A percentile compares a stretch with the other conserved stretches of the same genome.
These are phyloP conservation scores for Geosiphon pyriformis DNA, from an alignment of 192 early-diverging fungal genomes.

Conservation along the genomic window DNA sequence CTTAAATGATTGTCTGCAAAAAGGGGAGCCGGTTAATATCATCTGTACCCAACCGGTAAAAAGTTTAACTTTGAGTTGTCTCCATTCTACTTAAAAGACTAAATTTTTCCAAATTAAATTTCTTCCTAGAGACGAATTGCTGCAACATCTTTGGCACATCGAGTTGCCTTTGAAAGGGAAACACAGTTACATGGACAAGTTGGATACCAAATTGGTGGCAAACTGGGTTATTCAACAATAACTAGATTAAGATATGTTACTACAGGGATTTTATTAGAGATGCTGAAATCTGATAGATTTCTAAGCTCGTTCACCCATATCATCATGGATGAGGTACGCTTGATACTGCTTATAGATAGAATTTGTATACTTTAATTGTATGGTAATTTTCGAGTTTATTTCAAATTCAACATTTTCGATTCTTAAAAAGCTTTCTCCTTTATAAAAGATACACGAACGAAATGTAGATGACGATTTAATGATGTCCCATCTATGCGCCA, in stretches of 20 bases:
- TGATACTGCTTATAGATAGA: too few species aligned
- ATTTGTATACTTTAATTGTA: too few species aligned
- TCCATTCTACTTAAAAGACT: neutral
- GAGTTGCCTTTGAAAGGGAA: constrained; percentile 23
- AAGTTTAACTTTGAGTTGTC: neutral
- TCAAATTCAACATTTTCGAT: too few species aligned
- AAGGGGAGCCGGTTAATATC: constrained; percentile 20
- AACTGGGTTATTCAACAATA: constrained; percentile 2
- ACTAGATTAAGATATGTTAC: constrained; percentile 28
- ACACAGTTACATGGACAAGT: constrained; percentile 17
- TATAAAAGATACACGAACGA: constrained; percentile 26
- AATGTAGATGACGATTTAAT: constrained; percentile 32
- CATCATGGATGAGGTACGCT: constrained; percentile 31
- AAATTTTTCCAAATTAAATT: neutral
- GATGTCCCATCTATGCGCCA: constrained; percentile 26
- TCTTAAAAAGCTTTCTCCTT: too few species aligned
- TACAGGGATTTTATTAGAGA: constrained; percentile 29
- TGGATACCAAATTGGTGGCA: constrained; percentile 31
- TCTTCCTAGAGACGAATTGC: constrained; percentile 25
- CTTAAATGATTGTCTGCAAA: constrained; percentile 23
- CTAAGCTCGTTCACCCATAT: constrained; percentile 23
- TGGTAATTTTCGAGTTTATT: too few species aligned
- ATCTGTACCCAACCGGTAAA: constrained; percentile 33
- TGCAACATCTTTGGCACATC: constrained; percentile 30
- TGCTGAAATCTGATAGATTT: constrained; percentile 26